Conservation (phyloP, 208 protist genomes). For the Phytomonas francai region DNA sequence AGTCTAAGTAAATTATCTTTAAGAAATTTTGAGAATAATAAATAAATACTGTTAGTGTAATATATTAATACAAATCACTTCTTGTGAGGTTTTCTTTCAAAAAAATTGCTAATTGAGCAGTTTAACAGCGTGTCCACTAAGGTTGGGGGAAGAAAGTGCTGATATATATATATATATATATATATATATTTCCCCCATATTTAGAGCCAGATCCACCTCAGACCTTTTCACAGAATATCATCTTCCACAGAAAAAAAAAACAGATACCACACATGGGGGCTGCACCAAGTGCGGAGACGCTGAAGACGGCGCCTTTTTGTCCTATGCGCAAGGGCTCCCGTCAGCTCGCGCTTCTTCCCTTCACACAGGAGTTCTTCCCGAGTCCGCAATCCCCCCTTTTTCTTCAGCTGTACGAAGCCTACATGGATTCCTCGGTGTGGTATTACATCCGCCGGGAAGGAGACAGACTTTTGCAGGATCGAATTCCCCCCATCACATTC, state of each 20-base stretch:
- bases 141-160: too few species aligned
- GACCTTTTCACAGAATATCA: constrained; percentile 3
- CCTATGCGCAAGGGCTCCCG: constrained; percentile 16
- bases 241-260: background rate
- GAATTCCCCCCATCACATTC: constrained; percentile 26
- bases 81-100: constrained; percentile 5
- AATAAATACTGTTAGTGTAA: constrained; percentile 3
- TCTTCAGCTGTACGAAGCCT: constrained; percentile 44
- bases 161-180: too few species aligned
- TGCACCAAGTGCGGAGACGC: constrained; percentile 51
- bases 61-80: constrained; percentile 1
- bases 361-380: too few species aligned
- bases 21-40: background rate
- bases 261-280: constrained; percentile 38
- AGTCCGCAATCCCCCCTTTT: constrained; percentile 40
- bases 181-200: background rate
- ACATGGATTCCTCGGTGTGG: constrained; percentile 50
- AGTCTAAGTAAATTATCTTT: too few species aligned
- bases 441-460: constrained; percentile 50
- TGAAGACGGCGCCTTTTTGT: constrained; percentile 34
- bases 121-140: background rate
- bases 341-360: constrained; percentile 46
- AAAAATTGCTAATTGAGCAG: background rate
- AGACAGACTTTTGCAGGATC: constrained; percentile 22
- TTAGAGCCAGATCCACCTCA: background rate